Evolutionary conservation across 129 eudicot genomes (phyloP), one percentile per base, ranked within the genome.

Genomic region (Daucus carota): DNA sequence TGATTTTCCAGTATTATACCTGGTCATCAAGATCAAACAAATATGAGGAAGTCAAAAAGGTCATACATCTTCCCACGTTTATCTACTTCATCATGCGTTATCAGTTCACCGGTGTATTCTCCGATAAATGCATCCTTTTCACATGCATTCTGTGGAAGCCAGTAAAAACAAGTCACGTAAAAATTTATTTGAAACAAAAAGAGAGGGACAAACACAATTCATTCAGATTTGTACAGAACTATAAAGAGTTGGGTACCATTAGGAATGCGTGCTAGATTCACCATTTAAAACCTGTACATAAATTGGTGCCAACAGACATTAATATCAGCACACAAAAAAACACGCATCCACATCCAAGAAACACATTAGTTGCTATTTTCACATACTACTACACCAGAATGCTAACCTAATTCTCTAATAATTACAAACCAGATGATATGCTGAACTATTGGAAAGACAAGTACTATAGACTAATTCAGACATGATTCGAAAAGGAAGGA

Each of bases 261-360:
- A 95, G 83, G 86, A 95, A 95, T 76, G 96, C 96, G 71, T 97
- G 97, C 97, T 96, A 14, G 99, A 95, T 78, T 88, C 85, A 73
- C 94, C 96, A 72, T 87, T 85, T 67, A 95, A 72, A 80, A 95
- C 96, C 97, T 95, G 89, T 50, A 34, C 31, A 77, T 72, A n/a
- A 44, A n/a, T n/a, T n/a, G n/a, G n/a, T n/a, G n/a, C n/a, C n/a
- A n/a, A n/a, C n/a, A n/a, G n/a, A n/a, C 50, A 73, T n/a, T n/a
- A n/a, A n/a, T n/a, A n/a, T n/a, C n/a, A n/a, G n/a, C n/a, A n/a
- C n/a, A n/a, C 76, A 70, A 3, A 6, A 40, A 40, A 50, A 70
- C 33, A 40, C 24, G 8, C 26, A 67, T 34, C 41, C 24, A 32
- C 71, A 66, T 15, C 71, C 71, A 63, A 31, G 38, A 63, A 29